Evolutionary conservation across 805 yeast species (phyloP).

Genomic region (Dipodascus geniculatus): DNA sequence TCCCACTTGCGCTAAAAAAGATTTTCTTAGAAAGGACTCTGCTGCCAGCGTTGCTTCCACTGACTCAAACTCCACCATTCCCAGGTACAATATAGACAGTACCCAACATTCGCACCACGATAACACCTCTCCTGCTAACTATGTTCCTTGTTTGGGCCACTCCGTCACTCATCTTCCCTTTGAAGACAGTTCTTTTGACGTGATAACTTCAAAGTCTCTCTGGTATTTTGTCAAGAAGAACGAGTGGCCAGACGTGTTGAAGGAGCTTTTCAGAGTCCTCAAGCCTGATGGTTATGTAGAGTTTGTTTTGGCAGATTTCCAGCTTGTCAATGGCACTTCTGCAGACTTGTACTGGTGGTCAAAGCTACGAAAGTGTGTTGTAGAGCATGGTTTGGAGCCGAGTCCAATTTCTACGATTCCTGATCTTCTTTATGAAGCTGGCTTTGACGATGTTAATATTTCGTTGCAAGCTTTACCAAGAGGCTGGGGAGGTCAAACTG

Average conservation of each 20-base stretch:
- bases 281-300: slow-evolving; percentile 25
- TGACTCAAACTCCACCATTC: background rate
- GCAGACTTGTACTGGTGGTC: slow-evolving; percentile 9
- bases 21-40: background rate
- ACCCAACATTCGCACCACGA: background rate
- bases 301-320: slow-evolving; percentile 18
- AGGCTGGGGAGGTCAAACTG: slow-evolving; percentile 24
- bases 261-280: slow-evolving; percentile 19
- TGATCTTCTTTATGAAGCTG: slow-evolving; percentile 12
- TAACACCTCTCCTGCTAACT: slow-evolving; percentile 17
- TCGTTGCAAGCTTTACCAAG: slow-evolving; percentile 20
- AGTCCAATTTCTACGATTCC: slow-evolving; percentile 11
- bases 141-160: slow-evolving; percentile 19
- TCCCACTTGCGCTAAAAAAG: slow-evolving; percentile 4
- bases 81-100: background rate
- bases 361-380: slow-evolving; percentile 10
- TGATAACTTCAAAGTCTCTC: slow-evolving; percentile 21
- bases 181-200: slow-evolving; percentile 22
- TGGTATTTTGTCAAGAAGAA: slow-evolving; percentile 20
- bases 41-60: background rate
- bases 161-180: slow-evolving; percentile 19
- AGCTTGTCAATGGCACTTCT: slow-evolving; percentile 13
- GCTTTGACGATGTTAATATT: slow-evolving; percentile 18
- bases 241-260: slow-evolving; percentile 19
- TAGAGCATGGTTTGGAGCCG: slow-evolving; percentile 11